Conservation (phyloP, 352 stramenopile genomes). For the Blastocystis sp. region DNA sequence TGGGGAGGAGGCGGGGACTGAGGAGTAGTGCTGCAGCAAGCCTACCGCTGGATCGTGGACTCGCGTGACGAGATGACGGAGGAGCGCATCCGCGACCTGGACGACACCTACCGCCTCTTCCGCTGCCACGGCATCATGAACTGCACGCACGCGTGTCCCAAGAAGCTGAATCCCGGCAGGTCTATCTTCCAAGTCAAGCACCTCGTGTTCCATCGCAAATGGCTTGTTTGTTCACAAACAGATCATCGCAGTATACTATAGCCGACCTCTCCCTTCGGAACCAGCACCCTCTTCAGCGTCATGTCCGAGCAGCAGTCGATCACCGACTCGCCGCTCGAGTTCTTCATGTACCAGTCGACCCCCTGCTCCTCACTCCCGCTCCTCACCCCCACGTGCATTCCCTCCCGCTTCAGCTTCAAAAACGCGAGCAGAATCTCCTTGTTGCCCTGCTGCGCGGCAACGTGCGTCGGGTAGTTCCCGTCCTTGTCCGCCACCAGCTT, state of each 20-base stretch:
- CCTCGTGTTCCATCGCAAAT: not conserved
- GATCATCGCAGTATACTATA: slow-evolving; percentile 28
- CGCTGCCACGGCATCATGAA: slow-evolving; percentile 73
- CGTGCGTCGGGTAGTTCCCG: slow-evolving; percentile 43
- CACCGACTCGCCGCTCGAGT: slow-evolving; percentile 9
- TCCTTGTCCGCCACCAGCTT: slow-evolving; percentile 31
- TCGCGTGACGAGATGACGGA: slow-evolving; percentile 91
- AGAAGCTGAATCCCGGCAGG: slow-evolving; percentile 96
- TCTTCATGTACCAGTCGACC: slow-evolving; percentile 42
- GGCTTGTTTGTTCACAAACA: slow-evolving; percentile 49
- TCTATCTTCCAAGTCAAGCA: slow-evolving; percentile 96
- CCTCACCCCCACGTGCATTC: not conserved
- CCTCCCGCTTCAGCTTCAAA: slow-evolving; percentile 26
- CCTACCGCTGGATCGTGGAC: slow-evolving; percentile 97
- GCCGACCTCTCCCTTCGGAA: slow-evolving; percentile 31
- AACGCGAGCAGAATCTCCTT: not conserved
- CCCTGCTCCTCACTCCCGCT: not conserved
- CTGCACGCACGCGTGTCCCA: slow-evolving; percentile 97
- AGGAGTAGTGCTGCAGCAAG: slow-evolving; percentile 83
- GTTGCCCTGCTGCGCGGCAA: slow-evolving; percentile 27
- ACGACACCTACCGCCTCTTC: slow-evolving; percentile 79
- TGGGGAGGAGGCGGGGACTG: not conserved
- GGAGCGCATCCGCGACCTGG: slow-evolving; percentile 87
- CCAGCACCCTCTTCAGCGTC: slow-evolving; percentile 32
- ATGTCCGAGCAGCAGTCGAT: slow-evolving; percentile 50